Evolutionary conservation across 176 grass and related monocot species (phyloP), one percentile per base, ranked within the genome.

Genomic region (Themeda triandra): DNA sequence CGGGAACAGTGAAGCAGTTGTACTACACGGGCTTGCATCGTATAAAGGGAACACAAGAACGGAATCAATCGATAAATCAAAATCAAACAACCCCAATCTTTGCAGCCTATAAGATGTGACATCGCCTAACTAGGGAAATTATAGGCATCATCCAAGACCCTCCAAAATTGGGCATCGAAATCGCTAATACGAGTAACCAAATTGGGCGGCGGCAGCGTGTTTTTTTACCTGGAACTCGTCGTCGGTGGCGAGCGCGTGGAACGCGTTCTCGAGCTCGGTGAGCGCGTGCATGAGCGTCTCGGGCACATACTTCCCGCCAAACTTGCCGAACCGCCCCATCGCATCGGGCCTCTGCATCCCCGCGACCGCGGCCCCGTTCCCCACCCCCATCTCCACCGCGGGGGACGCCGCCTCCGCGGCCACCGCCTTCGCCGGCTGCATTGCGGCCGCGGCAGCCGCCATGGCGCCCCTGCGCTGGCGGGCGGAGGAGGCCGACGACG

Each of bases 261-360:
- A 99, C 1, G 93, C 96, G 73, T 21, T 81, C 87, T 96, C 93
- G 49, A 99, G 87, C 86, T 99, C 85, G 59, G 89, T 79, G 68
- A 99, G 96, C 13, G 96, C 91, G 64, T 94, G 81, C 96, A 99
- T 99, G 3, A 99, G 90, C 23, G 96, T 99, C 81, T 99, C 93
- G 0, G 96, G 96, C 10, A 99, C 96, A 73, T 99, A 99, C 93
- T 99, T 99, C 9, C 96, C 93, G 35, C 96, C 93, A 30, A 99
- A 99, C 80, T 71, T 87, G 13, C 96, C 96, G 80, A 99, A 99
- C 77, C 93, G 45, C 5, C 93, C 96, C 58, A 92, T 90, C 11
- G 66, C 58, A 66, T 99, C 93, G 9, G 96, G 96, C 78, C 96
- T 83, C 8, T 66, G 73, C 0, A 91, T 13, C 17, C 11, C 44